A percentile compares a stretch with the other conserved stretches of the same genome.
These are phyloP conservation scores for Fraxinus baroniana DNA, from an alignment of 305 asterid species.

Conservation along the genomic window DNA sequence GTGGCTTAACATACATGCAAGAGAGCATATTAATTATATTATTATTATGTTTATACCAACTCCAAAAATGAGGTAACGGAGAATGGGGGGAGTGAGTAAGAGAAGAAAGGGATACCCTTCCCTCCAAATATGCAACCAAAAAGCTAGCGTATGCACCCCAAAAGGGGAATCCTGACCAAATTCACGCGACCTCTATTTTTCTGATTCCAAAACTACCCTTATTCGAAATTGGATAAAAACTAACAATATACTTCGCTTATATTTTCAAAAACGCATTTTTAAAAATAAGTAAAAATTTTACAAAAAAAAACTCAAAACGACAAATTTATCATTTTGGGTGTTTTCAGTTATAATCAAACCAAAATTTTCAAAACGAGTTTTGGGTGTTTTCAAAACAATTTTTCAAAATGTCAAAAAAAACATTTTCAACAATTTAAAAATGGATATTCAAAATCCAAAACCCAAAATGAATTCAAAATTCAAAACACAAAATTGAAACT, in stretches of 20 bases:
- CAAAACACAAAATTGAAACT: too few species aligned
- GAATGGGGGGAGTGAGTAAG: slow-evolving; percentile 37
- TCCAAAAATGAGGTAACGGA: slow-evolving; percentile 25
- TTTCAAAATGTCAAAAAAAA: too few species aligned
- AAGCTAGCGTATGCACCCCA: slow-evolving; percentile 81
- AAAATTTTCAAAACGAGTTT: too few species aligned
- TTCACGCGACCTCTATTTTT: slow-evolving; percentile 54
- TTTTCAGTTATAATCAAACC: too few species aligned
- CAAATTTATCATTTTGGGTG: too few species aligned
- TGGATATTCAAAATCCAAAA: too few species aligned
- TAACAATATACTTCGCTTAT: not conserved
- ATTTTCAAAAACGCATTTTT: too few species aligned
- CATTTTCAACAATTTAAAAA: too few species aligned
- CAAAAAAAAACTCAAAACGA: too few species aligned
- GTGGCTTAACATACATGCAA: not conserved
- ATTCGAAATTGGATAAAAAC: not conserved
- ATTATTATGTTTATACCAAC: not conserved
- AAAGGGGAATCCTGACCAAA: slow-evolving; percentile 63
- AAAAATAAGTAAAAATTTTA: too few species aligned
- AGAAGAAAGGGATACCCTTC: slow-evolving; percentile 52
- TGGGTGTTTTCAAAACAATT: too few species aligned
- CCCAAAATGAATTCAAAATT: too few species aligned
- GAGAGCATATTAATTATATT: slow-evolving; percentile 26
- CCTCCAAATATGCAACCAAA: slow-evolving; percentile 14
- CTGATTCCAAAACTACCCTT: slow-evolving; percentile 36